Base-by-base conservation (phyloP, 208 protist genomes). In the Trypanosoma platydactyli region DNA sequence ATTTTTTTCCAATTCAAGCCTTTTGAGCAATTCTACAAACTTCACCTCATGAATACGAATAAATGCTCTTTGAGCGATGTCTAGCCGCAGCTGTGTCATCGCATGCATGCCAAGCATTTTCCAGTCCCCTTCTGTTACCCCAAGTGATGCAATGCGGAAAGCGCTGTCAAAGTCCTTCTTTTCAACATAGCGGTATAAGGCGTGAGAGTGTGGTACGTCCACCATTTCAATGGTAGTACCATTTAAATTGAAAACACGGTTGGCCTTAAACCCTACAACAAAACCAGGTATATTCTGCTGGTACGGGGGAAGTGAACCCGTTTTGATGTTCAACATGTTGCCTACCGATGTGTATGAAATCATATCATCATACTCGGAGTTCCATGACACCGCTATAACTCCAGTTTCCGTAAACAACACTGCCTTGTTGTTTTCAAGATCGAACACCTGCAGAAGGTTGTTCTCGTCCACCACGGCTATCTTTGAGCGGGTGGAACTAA, bases 241-340 rank as follows among this genome's bases (percentile, higher is more conserved):
- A 56, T 97, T 81, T 12, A 99, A 76, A 67, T 95, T 97, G 69
- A 97, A 99, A 33, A 99, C 81, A 53, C 84, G 92, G 69, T 93
- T 97, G 1, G 92, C 97, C 64, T 94, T 96, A 79, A 99, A 98
- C 53, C 96, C 97, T 16, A 98, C 91, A 20, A 98, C 96, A 64
- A 95, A 78, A 22, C 97, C 98, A 24, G 94, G 85, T 33, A 97
- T 75, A 48, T 84, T 88, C 75, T 99, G 97, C 77, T 89, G 81
- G 68, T 98, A 94, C 3, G 97, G 84, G 15, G 95, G 92, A 42
- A 98, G 93, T 11, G 76, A 80, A 30, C 80, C 90, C 0, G 94
- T 98, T 78, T 98, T 98, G 70, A 99, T 97, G 68, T 91, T 84
- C 13, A 99, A 65, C 50, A 60, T 77, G 42, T 85, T 88, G 60